Base-by-base conservation (phyloP, 345 rosid species). In the Turnera subulata region DNA sequence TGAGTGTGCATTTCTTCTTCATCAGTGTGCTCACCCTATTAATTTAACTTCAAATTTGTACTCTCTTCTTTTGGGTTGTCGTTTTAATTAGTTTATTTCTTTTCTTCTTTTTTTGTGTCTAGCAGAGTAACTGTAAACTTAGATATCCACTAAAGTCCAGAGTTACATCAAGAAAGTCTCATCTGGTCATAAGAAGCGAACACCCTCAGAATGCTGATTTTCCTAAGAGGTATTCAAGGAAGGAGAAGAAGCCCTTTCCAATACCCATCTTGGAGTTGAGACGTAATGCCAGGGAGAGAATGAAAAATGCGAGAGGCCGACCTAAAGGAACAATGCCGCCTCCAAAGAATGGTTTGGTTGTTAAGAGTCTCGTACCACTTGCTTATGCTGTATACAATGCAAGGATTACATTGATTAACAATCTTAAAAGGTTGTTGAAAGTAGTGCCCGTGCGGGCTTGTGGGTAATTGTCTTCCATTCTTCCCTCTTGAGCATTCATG, bases 181-280 rank as follows among this genome's bases (percentile, higher is more conserved):
- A 46, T 56, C 76, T 78, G 53, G 66, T 73, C 21, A 66, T 82
- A 47, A 79, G 76, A 59, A 80, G 64, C 22, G 83, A 84, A 37
- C 53, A 71, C 75, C 93, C 94, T 47, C 99, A 93, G 69, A 93
- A 93, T 77, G 81, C 83, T 16, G 99, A 93, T 69, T 78, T 82
- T 17, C 99, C 97, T 59, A 78, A 76, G 56, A 50, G 68, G 23
- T 83, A 83, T 68, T 68, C 88, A 17, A 89, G 63, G 64, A 83
- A 84, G 64, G 94, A 89, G 76, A 93, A 86, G 78, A 93, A 93
- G 65, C 99, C 96, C 45, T 93, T 93, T 67, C 91, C 88, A 0
- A 59, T 69, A 21, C 99, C 99, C 14, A 74, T 86, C 40, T 67
- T 89, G 59, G 96, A 93, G 68, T 74, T 93, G 62, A 79, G 99